Evolutionary conservation across 2,329 filamentous ascomycete genomes (phyloP).

Genomic region (Periconia digitata): DNA sequence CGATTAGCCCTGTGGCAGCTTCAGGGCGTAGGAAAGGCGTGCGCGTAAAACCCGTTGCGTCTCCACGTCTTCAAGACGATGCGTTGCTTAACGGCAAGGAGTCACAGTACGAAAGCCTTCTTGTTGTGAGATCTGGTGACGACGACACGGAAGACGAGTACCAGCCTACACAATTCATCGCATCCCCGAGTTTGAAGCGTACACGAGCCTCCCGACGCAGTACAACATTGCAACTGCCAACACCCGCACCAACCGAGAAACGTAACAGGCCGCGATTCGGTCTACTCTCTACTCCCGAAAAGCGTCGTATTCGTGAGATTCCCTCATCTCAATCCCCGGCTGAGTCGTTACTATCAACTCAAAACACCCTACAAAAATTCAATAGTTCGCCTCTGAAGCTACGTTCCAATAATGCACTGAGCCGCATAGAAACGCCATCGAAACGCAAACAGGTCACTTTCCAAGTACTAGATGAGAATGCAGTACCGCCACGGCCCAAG

Average conservation of each 20-base stretch:
- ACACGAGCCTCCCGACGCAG: slow-evolving; percentile 12
- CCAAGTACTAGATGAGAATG: slow-evolving; percentile 12
- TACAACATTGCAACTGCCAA: not conserved
- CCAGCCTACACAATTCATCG: slow-evolving; percentile 32
- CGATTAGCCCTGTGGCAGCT: not conserved
- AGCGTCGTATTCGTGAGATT: slow-evolving; percentile 32
- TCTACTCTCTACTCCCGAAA: slow-evolving; percentile 37
- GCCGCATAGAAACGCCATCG: slow-evolving; percentile 26
- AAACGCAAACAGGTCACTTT: slow-evolving; percentile 36
- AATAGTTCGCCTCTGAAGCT: slow-evolving; percentile 18
- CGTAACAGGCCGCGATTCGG: slow-evolving; percentile 24
- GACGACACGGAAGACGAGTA: slow-evolving; percentile 25
- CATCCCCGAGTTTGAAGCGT: slow-evolving; percentile 16
- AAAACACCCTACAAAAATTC: slow-evolving; percentile 21
- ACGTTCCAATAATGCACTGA: slow-evolving; percentile 11
- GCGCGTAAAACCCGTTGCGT: not conserved
- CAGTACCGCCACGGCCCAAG: slow-evolving; percentile 15
- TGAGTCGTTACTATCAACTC: slow-evolving; percentile 32
- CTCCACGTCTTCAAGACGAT: not conserved
- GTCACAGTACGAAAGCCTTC: not conserved
- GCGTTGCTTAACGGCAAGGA: not conserved
- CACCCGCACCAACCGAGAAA: not conserved
- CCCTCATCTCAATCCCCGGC: slow-evolving; percentile 40
- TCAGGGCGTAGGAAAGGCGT: not conserved
- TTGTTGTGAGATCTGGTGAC: not conserved